Evolutionary conservation across 495 filamentous ascomycete species (phyloP).

Genomic region (Articulospora tetracladia): DNA sequence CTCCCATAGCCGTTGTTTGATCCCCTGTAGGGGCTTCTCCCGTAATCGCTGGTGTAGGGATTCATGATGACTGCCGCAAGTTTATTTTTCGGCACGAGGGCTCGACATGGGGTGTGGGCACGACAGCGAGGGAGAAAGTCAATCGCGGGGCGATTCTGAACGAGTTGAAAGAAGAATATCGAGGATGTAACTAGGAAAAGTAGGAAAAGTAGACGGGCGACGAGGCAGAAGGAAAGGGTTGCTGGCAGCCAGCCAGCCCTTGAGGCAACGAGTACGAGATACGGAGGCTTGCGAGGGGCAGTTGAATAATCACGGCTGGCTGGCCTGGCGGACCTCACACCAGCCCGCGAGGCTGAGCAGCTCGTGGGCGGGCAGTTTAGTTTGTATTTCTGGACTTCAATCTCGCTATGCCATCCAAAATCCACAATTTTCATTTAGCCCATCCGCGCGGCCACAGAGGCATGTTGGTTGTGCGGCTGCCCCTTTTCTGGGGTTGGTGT

Average conservation of each 20-base stretch:
- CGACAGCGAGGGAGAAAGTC: no score
- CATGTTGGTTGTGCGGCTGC: background rate
- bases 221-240: background rate
- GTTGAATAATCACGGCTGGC: no score
- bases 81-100: background rate
- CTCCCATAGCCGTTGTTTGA: background rate
- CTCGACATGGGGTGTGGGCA: background rate
- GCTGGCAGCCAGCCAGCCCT: background rate
- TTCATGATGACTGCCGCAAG: background rate
- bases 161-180: background rate
- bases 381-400: no score
- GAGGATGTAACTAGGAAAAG: background rate
- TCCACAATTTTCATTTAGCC: background rate
- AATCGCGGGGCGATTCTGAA: no score
- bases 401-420: background rate
- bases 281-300: no score
- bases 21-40: background rate
- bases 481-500: background rate
- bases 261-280: background rate
- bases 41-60: background rate
- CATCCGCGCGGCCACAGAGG: no score
- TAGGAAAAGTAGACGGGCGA: background rate
- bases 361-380: no score
- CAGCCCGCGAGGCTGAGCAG: no score
- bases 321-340: no score